A percentile compares a stretch with the other conserved stretches of the same genome.
phyloP scores from a whole-genome alignment of 1,139 yeast genomes.

The Candida albicans region DNA sequence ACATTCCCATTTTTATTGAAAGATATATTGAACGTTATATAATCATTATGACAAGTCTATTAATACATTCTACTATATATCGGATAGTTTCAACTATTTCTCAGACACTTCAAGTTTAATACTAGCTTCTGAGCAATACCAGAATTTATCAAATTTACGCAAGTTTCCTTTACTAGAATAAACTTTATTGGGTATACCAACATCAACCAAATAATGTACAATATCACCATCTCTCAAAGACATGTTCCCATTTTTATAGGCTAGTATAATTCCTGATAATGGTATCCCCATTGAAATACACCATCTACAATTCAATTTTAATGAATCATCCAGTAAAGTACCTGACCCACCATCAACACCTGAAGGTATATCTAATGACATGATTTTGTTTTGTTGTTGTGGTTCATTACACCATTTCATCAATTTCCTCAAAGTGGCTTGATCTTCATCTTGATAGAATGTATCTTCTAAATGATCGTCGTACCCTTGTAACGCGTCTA shows the following conservation, averaged over 20 bases:
- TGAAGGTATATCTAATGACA: slow-evolving; percentile 80
- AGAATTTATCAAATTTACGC: slow-evolving; percentile 45
- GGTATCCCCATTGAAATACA: slow-evolving; percentile 78
- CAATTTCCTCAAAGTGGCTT: slow-evolving; percentile 43
- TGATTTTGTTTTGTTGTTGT: slow-evolving; percentile 45
- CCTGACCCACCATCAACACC: slow-evolving; percentile 90
- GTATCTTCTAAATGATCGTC: slow-evolving; percentile 63
- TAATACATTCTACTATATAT: not conserved
- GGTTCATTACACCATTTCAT: slow-evolving; percentile 70
- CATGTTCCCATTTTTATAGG: slow-evolving; percentile 50
- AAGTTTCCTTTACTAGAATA: slow-evolving; percentile 40
- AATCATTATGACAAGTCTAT: no score
- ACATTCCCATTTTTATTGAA: no score
- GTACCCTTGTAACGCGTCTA: slow-evolving; percentile 84
- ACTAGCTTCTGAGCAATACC: slow-evolving; percentile 41
- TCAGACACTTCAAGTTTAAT: slow-evolving; percentile 25
- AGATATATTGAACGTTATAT: no score
- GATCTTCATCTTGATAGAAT: slow-evolving; percentile 41
- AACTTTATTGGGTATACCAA: slow-evolving; percentile 64
- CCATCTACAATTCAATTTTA: slow-evolving; percentile 44
- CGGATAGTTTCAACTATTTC: not conserved
- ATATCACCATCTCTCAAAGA: slow-evolving; percentile 31
- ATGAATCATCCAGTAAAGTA: slow-evolving; percentile 36
- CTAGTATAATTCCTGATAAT: slow-evolving; percentile 61
- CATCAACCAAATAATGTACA: slow-evolving; percentile 65